phyloP scores from a whole-genome alignment of 495 filamentous ascomycete genomes.

The Podospora pseudocomata region DNA sequence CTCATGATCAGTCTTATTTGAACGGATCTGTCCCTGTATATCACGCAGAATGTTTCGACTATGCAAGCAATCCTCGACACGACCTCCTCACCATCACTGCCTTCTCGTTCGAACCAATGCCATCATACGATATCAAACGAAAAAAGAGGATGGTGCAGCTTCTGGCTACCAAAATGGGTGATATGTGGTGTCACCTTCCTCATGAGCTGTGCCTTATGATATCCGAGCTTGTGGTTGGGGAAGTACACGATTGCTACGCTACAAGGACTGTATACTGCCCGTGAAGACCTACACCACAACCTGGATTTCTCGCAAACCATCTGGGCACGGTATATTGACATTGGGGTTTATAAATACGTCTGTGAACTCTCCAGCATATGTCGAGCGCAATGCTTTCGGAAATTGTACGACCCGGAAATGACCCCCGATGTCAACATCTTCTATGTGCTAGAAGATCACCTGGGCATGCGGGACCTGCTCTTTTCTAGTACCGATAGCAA shows the following conservation, averaged over 20 bases:
- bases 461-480: constrained; percentile 7
- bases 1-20: not conserved
- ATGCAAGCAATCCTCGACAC: not conserved
- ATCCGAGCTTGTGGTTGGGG: not conserved
- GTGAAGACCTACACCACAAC: not conserved
- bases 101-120: not conserved
- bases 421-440: not conserved
- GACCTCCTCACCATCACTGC: not conserved
- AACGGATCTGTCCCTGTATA: not conserved
- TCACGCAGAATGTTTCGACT: not conserved
- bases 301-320: not conserved
- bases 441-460: constrained; percentile 9
- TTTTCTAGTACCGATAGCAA: not conserved
- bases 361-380: not conserved
- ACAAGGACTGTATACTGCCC: not conserved
- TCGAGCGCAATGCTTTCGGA: not conserved
- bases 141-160: not conserved
- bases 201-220: not conserved
- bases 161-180: not conserved
- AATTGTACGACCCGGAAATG: not conserved
- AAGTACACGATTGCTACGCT: not conserved
- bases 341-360: not conserved
- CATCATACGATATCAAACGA: not conserved
- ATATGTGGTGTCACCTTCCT: not conserved
- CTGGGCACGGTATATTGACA: not conserved